These are phyloP conservation scores for Verticillium alfalfae DNA, from an alignment of 2,329 filamentous ascomycete species.

Conservation along the genomic window DNA sequence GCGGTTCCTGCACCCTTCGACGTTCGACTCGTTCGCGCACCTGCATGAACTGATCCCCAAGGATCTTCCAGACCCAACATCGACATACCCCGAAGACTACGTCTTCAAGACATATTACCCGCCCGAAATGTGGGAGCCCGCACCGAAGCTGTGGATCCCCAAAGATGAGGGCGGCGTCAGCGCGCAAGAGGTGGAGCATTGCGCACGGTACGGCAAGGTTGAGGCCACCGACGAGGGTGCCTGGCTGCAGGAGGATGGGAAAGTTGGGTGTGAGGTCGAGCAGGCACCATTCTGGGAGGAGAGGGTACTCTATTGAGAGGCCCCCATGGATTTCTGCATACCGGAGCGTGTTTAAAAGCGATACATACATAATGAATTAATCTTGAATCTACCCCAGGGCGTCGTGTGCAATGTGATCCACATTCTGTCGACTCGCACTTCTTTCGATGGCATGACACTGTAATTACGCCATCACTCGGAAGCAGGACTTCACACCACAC, in stretches of 20 bases:
- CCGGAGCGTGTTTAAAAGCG: background rate
- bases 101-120: slow-evolving; percentile 63
- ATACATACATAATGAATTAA: background rate
- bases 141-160: slow-evolving; percentile 71
- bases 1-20: slow-evolving; percentile 73
- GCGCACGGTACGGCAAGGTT: slow-evolving; percentile 53
- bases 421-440: too few relatives aligned
- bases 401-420: too few relatives aligned
- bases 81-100: slow-evolving; percentile 51
- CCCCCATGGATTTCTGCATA: background rate
- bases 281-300: slow-evolving; percentile 12
- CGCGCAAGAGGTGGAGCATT: slow-evolving; percentile 62
- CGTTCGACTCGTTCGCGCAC: slow-evolving; percentile 62
- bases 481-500: too few relatives aligned
- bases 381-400: too few relatives aligned
- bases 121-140: slow-evolving; percentile 56
- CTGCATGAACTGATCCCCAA: slow-evolving; percentile 21
- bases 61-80: slow-evolving; percentile 16
- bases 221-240: slow-evolving; percentile 69
- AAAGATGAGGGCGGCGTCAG: slow-evolving; percentile 64
- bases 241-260: slow-evolving; percentile 57
- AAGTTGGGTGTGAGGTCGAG: slow-evolving; percentile 6
- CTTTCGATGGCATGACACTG: too few relatives aligned
- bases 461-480: too few relatives aligned
- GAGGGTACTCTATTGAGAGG: slow-evolving; percentile 4